Evolutionary conservation across 78 protist species (phyloP).

Genomic region (Goniomonas avonlea): DNA sequence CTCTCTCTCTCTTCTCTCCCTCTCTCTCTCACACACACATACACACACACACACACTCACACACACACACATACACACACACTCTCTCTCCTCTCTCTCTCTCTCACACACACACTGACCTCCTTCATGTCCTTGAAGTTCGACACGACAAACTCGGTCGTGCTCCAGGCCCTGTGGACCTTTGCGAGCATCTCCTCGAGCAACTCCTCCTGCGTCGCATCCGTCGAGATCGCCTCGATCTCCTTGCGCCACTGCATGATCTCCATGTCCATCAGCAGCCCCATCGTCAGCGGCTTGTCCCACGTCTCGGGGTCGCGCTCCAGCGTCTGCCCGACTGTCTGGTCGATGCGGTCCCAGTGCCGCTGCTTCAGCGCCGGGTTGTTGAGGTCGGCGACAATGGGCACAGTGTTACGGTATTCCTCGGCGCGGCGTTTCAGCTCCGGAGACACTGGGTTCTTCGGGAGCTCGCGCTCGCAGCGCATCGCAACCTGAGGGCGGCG

Average conservation of each 20-base stretch:
- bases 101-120: too few relatives aligned
- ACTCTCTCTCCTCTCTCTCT: too few relatives aligned
- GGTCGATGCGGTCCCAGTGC: conserved; percentile 32
- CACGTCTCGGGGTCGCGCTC: neutral
- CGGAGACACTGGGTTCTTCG: conserved; percentile 11
- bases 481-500: too few relatives aligned
- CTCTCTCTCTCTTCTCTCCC: too few relatives aligned
- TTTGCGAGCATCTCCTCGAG: conserved; percentile 37
- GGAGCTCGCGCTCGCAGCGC: neutral
- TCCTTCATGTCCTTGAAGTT: too few relatives aligned
- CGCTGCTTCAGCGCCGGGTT: conserved; percentile 33
- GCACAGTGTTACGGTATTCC: neutral
- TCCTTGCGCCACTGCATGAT: conserved; percentile 9
- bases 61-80: too few relatives aligned
- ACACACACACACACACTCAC: too few relatives aligned
- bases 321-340: neutral
- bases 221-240: neutral
- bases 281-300: too few relatives aligned
- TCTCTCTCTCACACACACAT: too few relatives aligned
- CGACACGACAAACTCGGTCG: neutral
- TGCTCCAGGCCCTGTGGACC: neutral
- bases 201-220: conserved; percentile 35
- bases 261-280: conserved; percentile 19
- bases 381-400: conserved; percentile 22
- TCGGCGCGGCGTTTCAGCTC: conserved; percentile 30